phyloP scores from a whole-genome alignment of 805 yeast genomes.

The Candida tallmaniae region DNA sequence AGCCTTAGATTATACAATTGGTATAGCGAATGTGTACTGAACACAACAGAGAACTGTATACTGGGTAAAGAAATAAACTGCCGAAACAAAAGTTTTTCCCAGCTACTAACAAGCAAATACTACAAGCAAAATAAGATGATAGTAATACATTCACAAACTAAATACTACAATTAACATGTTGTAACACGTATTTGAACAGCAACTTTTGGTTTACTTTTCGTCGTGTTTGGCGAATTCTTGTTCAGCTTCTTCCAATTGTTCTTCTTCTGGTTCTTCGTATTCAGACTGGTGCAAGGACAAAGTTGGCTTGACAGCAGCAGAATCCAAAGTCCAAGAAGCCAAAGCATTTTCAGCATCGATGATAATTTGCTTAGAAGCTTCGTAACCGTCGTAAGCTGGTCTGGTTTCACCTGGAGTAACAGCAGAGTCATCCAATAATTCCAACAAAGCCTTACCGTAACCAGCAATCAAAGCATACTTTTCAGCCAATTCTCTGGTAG shows the following conservation, averaged over 20 bases:
- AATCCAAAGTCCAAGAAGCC: conserved; percentile 79
- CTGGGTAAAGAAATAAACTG: no score
- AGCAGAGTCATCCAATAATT: conserved; percentile 77
- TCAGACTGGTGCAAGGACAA: conserved; percentile 45
- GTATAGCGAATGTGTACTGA: no score
- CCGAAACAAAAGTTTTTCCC: no score
- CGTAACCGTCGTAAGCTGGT: conserved; percentile 85
- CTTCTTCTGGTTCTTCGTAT: conserved; percentile 35
- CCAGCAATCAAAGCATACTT: conserved; percentile 84
- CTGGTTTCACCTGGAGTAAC: conserved; percentile 92
- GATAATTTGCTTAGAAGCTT: conserved; percentile 82
- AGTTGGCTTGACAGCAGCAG: conserved; percentile 80
- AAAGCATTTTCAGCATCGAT: conserved; percentile 81
- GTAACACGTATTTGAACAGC: not conserved
- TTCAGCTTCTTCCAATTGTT: conserved; percentile 38
- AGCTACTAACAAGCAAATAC: no score
- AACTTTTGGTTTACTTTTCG: conserved; percentile 11
- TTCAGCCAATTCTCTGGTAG: conserved; percentile 81
- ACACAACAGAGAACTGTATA: no score
- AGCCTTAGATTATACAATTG: no score
- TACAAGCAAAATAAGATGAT: not conserved
- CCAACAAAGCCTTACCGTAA: conserved; percentile 82
- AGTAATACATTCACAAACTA: conserved; percentile 4
- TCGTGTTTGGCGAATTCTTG: conserved; percentile 49
- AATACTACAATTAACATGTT: not conserved